Conservation (phyloP, 208 protist species). For the Acanthamoeba lenticulata region DNA sequence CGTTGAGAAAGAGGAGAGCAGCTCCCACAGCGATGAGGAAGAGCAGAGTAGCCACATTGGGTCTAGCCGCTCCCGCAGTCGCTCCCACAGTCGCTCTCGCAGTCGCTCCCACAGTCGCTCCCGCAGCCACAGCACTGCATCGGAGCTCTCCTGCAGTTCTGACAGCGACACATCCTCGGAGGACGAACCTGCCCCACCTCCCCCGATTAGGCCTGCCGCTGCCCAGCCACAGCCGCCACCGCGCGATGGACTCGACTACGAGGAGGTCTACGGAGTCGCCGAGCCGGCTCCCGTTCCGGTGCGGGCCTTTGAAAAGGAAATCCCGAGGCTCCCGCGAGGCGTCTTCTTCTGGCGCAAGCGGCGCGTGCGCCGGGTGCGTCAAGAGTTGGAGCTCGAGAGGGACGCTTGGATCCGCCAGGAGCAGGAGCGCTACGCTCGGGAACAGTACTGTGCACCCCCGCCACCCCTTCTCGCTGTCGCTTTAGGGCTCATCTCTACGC, state of each 20-base stretch:
- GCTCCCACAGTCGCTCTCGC: too few species aligned
- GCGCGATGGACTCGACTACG: neutral
- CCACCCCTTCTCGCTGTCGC: too few species aligned
- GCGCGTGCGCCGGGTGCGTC: neutral
- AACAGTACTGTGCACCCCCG: neutral
- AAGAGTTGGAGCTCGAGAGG: neutral
- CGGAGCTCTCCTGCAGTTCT: neutral
- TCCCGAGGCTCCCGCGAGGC: neutral
- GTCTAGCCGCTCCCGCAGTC: too few species aligned
- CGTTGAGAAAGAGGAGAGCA: too few species aligned
- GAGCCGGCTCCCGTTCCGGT: neutral
- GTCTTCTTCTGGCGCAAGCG: constrained; percentile 53
- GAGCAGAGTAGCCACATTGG: too few species aligned
- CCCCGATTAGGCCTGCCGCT: neutral
- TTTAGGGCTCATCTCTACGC: neutral
- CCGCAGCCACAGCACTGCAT: too few species aligned
- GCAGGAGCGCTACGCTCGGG: neutral
- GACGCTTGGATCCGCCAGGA: neutral
- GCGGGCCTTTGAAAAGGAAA: neutral
- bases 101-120: too few species aligned
- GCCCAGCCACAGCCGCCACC: neutral
- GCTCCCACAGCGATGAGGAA: too few species aligned
- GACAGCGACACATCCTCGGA: neutral
- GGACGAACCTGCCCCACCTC: neutral
- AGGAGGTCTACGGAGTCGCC: neutral